Percentiles rank a stretch among this genome's conserved stretches.
Evolutionary conservation across 129 eudicot species (phyloP).

Genomic region (Centaurea solstitialis): DNA sequence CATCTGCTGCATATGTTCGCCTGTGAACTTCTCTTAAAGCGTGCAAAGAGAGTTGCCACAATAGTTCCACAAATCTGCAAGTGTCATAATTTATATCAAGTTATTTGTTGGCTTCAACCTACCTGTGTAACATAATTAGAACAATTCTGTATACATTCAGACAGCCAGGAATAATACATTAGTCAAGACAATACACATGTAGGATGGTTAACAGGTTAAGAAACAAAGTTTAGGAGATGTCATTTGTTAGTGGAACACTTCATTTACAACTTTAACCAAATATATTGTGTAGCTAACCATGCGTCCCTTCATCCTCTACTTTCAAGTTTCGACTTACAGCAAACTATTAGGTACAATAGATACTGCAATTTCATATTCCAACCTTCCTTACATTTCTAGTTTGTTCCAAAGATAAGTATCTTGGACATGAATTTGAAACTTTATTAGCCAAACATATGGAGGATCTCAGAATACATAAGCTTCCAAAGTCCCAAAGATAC

Average conservation of each 20-base stretch:
- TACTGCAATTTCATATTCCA: neutral
- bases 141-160: conserved; percentile 2
- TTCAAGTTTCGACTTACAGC: neutral
- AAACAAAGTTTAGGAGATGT: neutral
- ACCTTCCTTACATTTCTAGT: neutral
- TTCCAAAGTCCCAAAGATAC: conserved; percentile 1
- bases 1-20: conserved; percentile 94
- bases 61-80: conserved; percentile 95
- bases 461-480: neutral
- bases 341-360: neutral
- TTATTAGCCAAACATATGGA: neutral
- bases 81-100: conserved; percentile 24
- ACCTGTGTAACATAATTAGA: neutral
- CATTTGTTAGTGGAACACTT: neutral
- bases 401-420: neutral
- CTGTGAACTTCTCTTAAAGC: conserved; percentile 98
- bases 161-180: neutral
- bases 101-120: conserved; percentile 6
- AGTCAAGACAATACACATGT: neutral
- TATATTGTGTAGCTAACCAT: neutral
- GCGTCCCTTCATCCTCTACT: neutral
- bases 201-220: neutral
- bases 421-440: neutral
- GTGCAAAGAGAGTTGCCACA: conserved; percentile 99
- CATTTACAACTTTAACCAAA: neutral